Evolutionary conservation across 176 grass and related monocot species (phyloP).

Genomic region (Panicum miliaceum): DNA sequence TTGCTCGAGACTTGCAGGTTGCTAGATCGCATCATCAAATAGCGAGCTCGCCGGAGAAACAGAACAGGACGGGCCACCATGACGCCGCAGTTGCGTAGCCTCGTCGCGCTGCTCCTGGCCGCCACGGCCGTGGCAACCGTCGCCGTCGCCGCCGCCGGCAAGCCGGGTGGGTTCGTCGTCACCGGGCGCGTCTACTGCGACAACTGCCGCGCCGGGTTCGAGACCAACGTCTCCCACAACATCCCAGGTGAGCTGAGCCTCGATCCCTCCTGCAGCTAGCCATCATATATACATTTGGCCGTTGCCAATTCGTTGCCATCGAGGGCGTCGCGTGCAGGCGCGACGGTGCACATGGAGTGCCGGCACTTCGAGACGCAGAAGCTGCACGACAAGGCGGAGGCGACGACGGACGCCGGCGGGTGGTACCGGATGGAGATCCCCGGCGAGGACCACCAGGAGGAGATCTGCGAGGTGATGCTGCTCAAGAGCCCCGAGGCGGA

Average conservation of each 20-base stretch:
- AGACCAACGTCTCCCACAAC: constrained; percentile 50
- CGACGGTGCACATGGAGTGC: constrained; percentile 61
- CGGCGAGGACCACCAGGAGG: constrained; percentile 49
- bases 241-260: constrained; percentile 27
- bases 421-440: constrained; percentile 42
- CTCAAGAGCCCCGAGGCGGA: constrained; percentile 45
- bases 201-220: constrained; percentile 67
- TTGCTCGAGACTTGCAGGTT: background rate
- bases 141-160: background rate
- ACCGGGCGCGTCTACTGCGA: constrained; percentile 68
- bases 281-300: too few species aligned
- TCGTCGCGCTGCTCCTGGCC: constrained; percentile 5
- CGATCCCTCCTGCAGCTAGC: too few species aligned
- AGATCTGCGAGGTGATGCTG: constrained; percentile 67
- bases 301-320: too few species aligned
- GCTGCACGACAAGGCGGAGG: constrained; percentile 36
- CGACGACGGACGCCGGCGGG: constrained; percentile 39
- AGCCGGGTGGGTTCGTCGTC: constrained; percentile 32
- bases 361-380: constrained; percentile 45
- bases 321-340: constrained; percentile 18
- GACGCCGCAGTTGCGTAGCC: constrained; percentile 2
- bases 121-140: background rate
- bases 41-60: background rate
- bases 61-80: background rate
- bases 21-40: background rate